Evolutionary conservation across 208 protist species (phyloP).

Genomic region (Acanthamoeba lenticulata): DNA sequence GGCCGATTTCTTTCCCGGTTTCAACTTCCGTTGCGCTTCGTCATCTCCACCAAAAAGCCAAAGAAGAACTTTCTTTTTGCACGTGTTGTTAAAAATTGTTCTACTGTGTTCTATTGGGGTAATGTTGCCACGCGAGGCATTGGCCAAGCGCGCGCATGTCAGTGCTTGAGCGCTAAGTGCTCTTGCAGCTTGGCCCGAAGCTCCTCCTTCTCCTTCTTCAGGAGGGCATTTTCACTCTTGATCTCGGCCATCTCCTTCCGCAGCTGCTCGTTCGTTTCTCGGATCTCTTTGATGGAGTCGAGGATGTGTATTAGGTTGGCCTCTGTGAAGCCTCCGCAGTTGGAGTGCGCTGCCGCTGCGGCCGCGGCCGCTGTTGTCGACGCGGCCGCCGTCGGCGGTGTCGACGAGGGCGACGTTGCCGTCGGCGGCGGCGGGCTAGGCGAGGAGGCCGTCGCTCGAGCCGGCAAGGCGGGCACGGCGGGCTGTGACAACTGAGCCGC

Average conservation of each 20-base stretch:
- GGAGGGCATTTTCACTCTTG: constrained; percentile 32
- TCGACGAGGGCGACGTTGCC: no score
- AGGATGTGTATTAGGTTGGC: constrained; percentile 31
- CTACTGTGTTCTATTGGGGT: neutral
- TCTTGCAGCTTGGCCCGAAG: constrained; percentile 30
- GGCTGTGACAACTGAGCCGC: no score
- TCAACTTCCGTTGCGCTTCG: no score
- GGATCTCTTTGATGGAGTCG: constrained; percentile 46
- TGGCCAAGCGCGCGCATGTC: no score
- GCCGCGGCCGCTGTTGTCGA: neutral
- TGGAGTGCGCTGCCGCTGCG: neutral
- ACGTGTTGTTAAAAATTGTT: no score
- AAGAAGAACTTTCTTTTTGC: no score
- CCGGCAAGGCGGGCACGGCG: no score
- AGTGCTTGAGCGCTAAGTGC: constrained; percentile 11
- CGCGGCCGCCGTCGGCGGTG: neutral
- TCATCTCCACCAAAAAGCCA: no score
- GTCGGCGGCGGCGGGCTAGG: no score
- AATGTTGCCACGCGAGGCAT: no score
- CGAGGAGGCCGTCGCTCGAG: no score
- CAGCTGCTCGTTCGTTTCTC: constrained; percentile 49
- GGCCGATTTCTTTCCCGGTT: no score
- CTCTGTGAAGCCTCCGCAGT: constrained; percentile 5
- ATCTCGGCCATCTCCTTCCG: constrained; percentile 34
- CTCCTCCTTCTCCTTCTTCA: constrained; percentile 48